These are phyloP conservation scores for Pisolithus marmoratus DNA, from an alignment of 768 basidiomycete genomes.

Conservation along the genomic window DNA sequence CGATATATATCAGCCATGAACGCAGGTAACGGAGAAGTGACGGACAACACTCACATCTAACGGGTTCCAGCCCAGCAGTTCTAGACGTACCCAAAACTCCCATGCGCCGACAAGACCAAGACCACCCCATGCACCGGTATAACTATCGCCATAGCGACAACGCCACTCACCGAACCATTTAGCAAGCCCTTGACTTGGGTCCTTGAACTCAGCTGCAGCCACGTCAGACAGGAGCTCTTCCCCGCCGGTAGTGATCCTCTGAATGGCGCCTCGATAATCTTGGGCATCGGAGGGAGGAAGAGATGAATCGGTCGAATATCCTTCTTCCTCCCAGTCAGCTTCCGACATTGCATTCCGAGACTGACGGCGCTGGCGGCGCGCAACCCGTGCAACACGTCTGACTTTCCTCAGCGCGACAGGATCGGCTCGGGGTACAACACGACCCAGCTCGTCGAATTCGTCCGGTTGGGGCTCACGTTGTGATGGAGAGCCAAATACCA, in stretches of 20 bases:
- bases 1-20: conserved; percentile 4
- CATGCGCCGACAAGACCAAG: conserved; percentile 82
- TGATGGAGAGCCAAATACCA: conserved; percentile 56
- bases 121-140: conserved; percentile 85
- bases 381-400: conserved; percentile 52
- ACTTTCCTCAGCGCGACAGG: conserved; percentile 42
- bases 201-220: conserved; percentile 73
- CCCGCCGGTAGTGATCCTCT: conserved; percentile 44
- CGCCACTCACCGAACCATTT: conserved; percentile 69
- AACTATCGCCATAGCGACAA: conserved; percentile 70
- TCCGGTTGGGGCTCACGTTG: conserved; percentile 20
- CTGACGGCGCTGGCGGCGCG: conserved; percentile 47
- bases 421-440: conserved; percentile 41
- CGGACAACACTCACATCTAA: conserved; percentile 50
- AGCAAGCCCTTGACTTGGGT: conserved; percentile 71
- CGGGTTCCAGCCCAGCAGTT: conserved; percentile 85
- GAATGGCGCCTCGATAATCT: conserved; percentile 63
- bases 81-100: conserved; percentile 92
- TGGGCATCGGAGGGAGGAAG: conserved; percentile 58
- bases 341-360: conserved; percentile 19
- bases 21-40: background rate
- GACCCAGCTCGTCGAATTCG: conserved; percentile 60
- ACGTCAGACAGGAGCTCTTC: conserved; percentile 74
- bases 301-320: conserved; percentile 82
- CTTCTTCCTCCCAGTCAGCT: conserved; percentile 53